These are phyloP conservation scores for Aureobasidium sp. DNA, from an alignment of 2,329 filamentous ascomycete genomes.

Conservation along the genomic window DNA sequence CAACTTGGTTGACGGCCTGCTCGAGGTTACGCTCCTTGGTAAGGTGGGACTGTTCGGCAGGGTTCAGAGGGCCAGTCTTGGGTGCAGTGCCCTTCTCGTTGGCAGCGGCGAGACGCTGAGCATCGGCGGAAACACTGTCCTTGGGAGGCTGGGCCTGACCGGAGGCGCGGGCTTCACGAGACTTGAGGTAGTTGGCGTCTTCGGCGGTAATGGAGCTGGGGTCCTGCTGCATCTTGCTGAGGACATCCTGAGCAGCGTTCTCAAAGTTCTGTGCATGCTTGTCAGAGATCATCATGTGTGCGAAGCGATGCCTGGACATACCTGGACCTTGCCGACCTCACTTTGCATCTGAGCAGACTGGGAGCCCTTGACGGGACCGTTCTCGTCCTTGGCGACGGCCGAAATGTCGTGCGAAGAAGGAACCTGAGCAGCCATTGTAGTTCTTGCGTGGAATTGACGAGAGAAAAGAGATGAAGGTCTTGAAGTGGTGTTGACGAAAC, in stretches of 20 bases:
- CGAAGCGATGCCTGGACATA: not conserved
- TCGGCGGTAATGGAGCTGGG: constrained; percentile 26
- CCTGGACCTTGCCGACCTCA: constrained; percentile 20
- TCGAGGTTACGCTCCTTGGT: constrained; percentile 27
- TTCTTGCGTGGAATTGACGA: constrained; percentile 9
- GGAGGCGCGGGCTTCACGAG: constrained; percentile 30
- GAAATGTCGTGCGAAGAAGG: constrained; percentile 22
- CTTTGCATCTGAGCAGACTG: constrained; percentile 27
- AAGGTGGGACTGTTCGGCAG: constrained; percentile 23
- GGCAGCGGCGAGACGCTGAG: constrained; percentile 31
- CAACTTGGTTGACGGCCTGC: constrained; percentile 22
- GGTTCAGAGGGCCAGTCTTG: constrained; percentile 14
- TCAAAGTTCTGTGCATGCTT: constrained; percentile 18
- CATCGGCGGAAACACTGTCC: constrained; percentile 28
- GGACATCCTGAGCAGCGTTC: constrained; percentile 22
- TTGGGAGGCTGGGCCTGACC: constrained; percentile 21
- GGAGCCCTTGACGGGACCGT: constrained; percentile 25
- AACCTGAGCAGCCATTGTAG: constrained; percentile 2
- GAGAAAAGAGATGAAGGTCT: not conserved
- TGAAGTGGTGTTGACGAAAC: constrained; percentile 2
- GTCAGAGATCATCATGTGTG: not conserved
- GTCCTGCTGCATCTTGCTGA: constrained; percentile 20
- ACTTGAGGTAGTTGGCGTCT: constrained; percentile 34
- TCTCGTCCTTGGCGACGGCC: constrained; percentile 25
- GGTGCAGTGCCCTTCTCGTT: constrained; percentile 20